These are phyloP conservation scores for Mortierella claussenii DNA, from an alignment of 192 early-diverging fungal genomes.

Conservation along the genomic window DNA sequence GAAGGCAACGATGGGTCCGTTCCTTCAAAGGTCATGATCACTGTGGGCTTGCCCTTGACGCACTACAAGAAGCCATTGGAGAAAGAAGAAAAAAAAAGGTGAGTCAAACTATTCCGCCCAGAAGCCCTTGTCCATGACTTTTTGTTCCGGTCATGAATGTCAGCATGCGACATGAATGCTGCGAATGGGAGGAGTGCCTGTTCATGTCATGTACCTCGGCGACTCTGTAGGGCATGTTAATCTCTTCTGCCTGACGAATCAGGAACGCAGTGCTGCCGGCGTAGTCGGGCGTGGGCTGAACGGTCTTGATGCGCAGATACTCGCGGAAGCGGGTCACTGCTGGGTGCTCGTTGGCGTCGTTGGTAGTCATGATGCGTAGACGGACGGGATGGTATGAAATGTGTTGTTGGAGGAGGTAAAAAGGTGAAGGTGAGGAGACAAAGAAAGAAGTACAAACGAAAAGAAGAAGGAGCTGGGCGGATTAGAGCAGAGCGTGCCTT, in stretches of 20 bases:
- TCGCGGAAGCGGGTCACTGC: conserved; percentile 79
- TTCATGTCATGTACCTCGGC: conserved; percentile 40
- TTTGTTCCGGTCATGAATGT: background rate
- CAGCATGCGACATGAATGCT: too few relatives aligned
- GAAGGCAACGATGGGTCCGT: conserved; percentile 63
- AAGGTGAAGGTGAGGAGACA: background rate
- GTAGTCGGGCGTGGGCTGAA: conserved; percentile 89
- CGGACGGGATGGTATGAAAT: background rate
- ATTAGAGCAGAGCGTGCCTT: too few relatives aligned
- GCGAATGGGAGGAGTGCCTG: too few relatives aligned
- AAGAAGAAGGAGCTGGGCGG: background rate
- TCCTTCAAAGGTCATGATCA: conserved; percentile 78
- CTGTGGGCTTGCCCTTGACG: conserved; percentile 75
- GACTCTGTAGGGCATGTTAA: conserved; percentile 67
- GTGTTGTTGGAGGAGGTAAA: background rate
- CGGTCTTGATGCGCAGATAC: conserved; percentile 87
- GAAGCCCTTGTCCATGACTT: too few relatives aligned
- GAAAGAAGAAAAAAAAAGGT: background rate
- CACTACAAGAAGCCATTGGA: conserved; percentile 42
- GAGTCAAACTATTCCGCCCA: background rate
- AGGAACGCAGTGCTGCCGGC: conserved; percentile 70
- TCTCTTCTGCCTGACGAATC: conserved; percentile 71
- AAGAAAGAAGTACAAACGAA: background rate
- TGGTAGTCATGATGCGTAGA: conserved; percentile 14
- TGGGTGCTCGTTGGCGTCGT: conserved; percentile 54